phyloP scores from a whole-genome alignment of 2,329 filamentous ascomycete genomes.

The Fusarium transvaalense region DNA sequence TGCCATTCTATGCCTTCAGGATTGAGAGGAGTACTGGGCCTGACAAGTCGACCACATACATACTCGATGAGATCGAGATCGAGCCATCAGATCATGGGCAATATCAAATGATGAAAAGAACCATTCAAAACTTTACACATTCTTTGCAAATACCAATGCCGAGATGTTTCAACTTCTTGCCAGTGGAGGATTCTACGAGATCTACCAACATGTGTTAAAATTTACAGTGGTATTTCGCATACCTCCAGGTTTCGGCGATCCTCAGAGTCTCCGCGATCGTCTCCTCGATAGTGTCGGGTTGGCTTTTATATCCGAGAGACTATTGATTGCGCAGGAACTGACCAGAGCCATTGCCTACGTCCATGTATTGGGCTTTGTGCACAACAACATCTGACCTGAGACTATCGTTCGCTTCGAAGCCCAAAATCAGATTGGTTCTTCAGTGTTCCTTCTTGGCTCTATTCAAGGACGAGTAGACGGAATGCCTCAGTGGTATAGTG shows the following conservation, averaged over 20 bases:
- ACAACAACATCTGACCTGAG: slow-evolving; percentile 62
- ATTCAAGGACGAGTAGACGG: not conserved
- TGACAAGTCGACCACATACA: no score
- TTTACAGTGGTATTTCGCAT: not conserved
- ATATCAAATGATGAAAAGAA: no score
- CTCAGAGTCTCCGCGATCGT: slow-evolving; percentile 7
- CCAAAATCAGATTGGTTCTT: not conserved
- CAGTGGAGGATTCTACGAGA: not conserved
- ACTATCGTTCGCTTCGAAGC: slow-evolving; percentile 52
- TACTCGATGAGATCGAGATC: no score
- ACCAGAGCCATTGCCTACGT: slow-evolving; percentile 48
- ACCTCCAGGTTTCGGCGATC: not conserved
- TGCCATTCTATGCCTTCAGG: no score
- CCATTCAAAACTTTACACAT: no score
- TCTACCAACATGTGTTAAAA: not conserved
- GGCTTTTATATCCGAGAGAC: not conserved
- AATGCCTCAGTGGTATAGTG: slow-evolving; percentile 44
- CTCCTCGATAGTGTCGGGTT: not conserved
- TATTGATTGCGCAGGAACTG: slow-evolving; percentile 37
- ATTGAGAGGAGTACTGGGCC: no score
- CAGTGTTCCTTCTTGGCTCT: slow-evolving; percentile 35
- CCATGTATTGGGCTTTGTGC: slow-evolving; percentile 59
- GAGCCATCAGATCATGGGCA: no score
- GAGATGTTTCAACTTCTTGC: not conserved
- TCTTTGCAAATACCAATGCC: not conserved